phyloP scores from a whole-genome alignment of 164 flowering plant species.

The Dillenia turbinata region DNA sequence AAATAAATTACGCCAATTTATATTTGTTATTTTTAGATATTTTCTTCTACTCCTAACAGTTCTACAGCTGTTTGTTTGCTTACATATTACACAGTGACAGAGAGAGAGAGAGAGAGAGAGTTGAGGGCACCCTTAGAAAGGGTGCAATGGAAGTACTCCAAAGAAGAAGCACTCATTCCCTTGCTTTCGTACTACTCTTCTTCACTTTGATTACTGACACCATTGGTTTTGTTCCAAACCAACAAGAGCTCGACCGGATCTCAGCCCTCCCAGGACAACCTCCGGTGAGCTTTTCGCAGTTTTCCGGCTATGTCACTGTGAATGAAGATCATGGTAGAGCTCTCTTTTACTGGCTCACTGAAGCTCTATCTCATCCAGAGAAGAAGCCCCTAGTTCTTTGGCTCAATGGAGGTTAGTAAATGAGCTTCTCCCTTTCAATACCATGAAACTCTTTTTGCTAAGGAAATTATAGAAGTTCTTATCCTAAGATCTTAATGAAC shows the following conservation, averaged over 20 bases:
- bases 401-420: slow-evolving; percentile 85
- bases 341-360: slow-evolving; percentile 81
- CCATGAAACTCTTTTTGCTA: too few species aligned
- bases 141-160: slow-evolving; percentile 12
- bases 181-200: neutral
- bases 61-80: too few species aligned
- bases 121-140: neutral
- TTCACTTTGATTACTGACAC: slow-evolving; percentile 2
- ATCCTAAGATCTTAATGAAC: too few species aligned
- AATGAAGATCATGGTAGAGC: slow-evolving; percentile 62
- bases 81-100: too few species aligned
- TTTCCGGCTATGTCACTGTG: slow-evolving; percentile 76
- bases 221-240: slow-evolving; percentile 10
- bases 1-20: too few species aligned
- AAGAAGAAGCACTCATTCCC: slow-evolving; percentile 6
- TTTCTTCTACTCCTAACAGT: too few species aligned
- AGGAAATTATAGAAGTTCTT: too few species aligned
- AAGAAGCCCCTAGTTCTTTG: slow-evolving; percentile 81
- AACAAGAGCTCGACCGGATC: slow-evolving; percentile 48
- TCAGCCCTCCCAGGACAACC: slow-evolving; percentile 74
- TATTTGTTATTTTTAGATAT: too few species aligned
- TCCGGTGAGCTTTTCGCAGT: slow-evolving; percentile 55
- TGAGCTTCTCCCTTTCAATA: too few species aligned
- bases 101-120: slow-evolving; percentile 8
- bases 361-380: slow-evolving; percentile 33